phyloP scores from a whole-genome alignment of 2,329 filamentous ascomycete genomes.

The Cytospora leucostoma region DNA sequence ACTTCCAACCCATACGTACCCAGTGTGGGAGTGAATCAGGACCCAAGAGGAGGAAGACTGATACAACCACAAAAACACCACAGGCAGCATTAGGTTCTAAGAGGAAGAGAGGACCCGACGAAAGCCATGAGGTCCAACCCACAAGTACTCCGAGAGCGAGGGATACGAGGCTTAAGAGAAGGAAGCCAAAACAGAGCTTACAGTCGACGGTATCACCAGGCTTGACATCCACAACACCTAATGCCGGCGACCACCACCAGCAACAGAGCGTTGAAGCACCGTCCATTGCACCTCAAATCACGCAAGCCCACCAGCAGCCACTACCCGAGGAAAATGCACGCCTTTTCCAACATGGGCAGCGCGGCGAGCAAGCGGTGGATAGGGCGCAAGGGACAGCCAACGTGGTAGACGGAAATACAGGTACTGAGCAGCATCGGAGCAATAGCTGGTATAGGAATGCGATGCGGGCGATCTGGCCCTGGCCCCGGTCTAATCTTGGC shows the following conservation, averaged over 20 bases:
- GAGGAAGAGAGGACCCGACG: neutral
- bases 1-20: too few species aligned
- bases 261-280: too few species aligned
- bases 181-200: neutral
- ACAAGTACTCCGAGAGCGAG: neutral
- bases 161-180: neutral
- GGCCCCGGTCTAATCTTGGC: neutral
- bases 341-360: constrained; percentile 1
- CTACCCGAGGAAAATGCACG: neutral
- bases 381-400: neutral
- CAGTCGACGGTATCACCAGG: too few species aligned
- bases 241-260: too few species aligned
- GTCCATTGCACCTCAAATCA: neutral
- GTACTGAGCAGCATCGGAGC: neutral
- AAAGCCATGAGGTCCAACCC: neutral
- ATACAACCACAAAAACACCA: neutral
- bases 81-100: neutral
- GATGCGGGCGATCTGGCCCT: too few species aligned
- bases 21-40: too few species aligned
- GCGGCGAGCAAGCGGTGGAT: neutral
- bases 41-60: neutral
- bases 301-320: neutral
- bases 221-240: too few species aligned
- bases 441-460: too few species aligned
- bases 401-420: neutral